Evolutionary conservation across 2,329 filamentous ascomycete species (phyloP).

Genomic region (Didymella sp.): DNA sequence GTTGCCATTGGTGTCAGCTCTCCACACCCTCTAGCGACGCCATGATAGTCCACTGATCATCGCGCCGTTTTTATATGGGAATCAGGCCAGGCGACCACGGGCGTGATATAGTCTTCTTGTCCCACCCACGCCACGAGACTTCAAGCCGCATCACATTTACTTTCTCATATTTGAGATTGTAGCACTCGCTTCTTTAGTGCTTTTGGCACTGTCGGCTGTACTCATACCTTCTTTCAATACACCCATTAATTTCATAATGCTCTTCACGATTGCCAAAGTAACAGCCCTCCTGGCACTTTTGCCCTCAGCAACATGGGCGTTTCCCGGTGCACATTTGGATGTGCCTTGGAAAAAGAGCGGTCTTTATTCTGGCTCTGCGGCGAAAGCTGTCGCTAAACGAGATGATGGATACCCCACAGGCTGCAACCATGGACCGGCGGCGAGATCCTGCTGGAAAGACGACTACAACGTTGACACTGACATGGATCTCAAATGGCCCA

Average conservation of each 20-base stretch:
- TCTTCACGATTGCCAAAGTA: constrained; percentile 18
- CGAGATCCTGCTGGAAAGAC: constrained; percentile 35
- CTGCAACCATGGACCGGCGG: constrained; percentile 33
- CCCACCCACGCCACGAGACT: constrained; percentile 21
- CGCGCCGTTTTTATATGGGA: constrained; percentile 14
- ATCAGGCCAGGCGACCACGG: constrained; percentile 20
- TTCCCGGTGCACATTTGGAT: constrained; percentile 25
- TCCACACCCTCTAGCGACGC: constrained; percentile 24
- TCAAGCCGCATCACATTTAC: constrained; percentile 15
- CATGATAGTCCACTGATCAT: constrained; percentile 21
- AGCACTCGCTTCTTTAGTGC: constrained; percentile 9
- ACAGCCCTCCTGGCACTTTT: constrained; percentile 25
- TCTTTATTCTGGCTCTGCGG: constrained; percentile 18
- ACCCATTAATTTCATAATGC: constrained; percentile 16
- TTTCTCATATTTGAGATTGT: constrained; percentile 13
- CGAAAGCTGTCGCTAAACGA: constrained; percentile 10
- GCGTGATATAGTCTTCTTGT: constrained; percentile 27
- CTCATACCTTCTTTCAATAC: constrained; percentile 12
- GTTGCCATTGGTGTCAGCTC: constrained; percentile 29
- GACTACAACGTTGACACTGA: constrained; percentile 54
- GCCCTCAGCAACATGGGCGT: constrained; percentile 22
- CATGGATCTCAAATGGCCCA: constrained; percentile 53
- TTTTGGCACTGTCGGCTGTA: constrained; percentile 1
- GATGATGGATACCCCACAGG: constrained; percentile 22
- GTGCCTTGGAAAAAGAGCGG: constrained; percentile 37